phyloP scores from a whole-genome alignment of 768 basidiomycete species.

The Saitozyma podzolica region DNA sequence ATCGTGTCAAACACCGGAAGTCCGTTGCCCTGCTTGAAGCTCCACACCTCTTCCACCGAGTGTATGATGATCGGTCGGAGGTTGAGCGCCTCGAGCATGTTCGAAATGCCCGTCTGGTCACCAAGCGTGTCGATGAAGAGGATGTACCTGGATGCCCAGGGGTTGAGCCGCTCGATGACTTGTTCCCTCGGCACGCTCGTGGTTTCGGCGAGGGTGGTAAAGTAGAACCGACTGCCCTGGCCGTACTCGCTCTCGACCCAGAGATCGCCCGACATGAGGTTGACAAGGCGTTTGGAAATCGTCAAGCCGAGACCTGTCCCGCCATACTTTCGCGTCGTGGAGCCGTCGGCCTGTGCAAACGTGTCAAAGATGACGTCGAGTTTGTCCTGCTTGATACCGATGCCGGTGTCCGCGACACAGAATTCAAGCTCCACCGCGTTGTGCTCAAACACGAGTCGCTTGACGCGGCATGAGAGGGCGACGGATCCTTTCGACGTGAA shows the following conservation, averaged over 20 bases:
- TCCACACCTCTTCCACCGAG: conserved; percentile 65
- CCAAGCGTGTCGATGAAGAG: conserved; percentile 84
- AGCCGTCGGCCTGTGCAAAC: conserved; percentile 98
- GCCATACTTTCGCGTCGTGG: conserved; percentile 96
- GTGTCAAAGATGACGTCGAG: conserved; percentile 98
- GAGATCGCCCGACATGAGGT: conserved; percentile 96
- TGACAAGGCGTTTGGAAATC: conserved; percentile 94
- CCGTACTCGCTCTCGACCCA: conserved; percentile 97
- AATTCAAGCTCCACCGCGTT: conserved; percentile 88
- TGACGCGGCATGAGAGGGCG: conserved; percentile 72
- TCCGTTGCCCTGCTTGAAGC: conserved; percentile 62
- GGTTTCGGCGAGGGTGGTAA: conserved; percentile 63
- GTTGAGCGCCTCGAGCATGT: conserved; percentile 74
- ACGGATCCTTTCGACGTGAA: conserved; percentile 95
- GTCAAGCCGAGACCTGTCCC: conserved; percentile 95
- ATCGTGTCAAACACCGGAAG: conserved; percentile 92
- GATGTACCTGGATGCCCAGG: conserved; percentile 83
- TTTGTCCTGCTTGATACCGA: conserved; percentile 98
- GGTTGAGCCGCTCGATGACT: conserved; percentile 53
- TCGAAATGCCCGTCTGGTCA: conserved; percentile 73
- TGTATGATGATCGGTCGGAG: conserved; percentile 74
- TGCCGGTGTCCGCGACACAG: conserved; percentile 96
- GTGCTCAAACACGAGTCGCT: conserved; percentile 59
- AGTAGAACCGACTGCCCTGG: conserved; percentile 81
- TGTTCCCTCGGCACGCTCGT: conserved; percentile 31